Conservation (phyloP, 371 early-diverging fungal species). For the Circinella umbellata region DNA sequence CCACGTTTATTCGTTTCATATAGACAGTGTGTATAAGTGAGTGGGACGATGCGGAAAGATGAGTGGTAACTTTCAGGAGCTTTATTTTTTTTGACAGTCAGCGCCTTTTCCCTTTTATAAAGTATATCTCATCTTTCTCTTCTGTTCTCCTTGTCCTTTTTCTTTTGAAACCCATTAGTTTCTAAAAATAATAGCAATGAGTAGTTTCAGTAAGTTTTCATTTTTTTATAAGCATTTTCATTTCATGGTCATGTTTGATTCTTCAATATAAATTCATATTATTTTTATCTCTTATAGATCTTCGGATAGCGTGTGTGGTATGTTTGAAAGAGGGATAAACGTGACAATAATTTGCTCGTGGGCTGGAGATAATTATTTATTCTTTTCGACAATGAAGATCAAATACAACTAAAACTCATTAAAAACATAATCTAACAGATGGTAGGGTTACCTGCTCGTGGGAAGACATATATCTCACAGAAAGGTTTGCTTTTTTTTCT, state of each 20-base stretch:
- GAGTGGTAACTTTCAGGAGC: too few relatives aligned
- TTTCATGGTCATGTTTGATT: background rate
- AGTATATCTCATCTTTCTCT: background rate
- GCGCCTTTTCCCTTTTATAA: too few relatives aligned
- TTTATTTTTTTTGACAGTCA: too few relatives aligned
- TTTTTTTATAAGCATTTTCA: background rate
- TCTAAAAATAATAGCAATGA: constrained; percentile 2
- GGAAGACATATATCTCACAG: constrained; percentile 92
- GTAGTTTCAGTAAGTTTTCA: constrained; percentile 21
- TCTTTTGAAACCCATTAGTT: background rate
- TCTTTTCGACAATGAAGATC: background rate
- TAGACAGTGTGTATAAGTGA: too few relatives aligned
- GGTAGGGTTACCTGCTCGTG: constrained; percentile 88
- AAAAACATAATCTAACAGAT: constrained; percentile 45
- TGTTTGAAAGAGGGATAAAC: constrained; percentile 21
- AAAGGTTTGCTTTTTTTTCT: constrained; percentile 64
- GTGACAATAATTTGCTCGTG: too few relatives aligned
- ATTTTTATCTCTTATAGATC: constrained; percentile 34
- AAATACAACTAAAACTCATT: background rate
- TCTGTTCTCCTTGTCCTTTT: background rate
- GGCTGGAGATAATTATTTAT: too few relatives aligned
- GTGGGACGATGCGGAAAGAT: too few relatives aligned
- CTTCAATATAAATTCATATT: background rate
- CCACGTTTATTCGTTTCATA: too few relatives aligned
- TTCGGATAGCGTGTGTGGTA: constrained; percentile 72